Evolutionary conservation across 306 rosid genomes (phyloP).

Genomic region (Corylus americana): DNA sequence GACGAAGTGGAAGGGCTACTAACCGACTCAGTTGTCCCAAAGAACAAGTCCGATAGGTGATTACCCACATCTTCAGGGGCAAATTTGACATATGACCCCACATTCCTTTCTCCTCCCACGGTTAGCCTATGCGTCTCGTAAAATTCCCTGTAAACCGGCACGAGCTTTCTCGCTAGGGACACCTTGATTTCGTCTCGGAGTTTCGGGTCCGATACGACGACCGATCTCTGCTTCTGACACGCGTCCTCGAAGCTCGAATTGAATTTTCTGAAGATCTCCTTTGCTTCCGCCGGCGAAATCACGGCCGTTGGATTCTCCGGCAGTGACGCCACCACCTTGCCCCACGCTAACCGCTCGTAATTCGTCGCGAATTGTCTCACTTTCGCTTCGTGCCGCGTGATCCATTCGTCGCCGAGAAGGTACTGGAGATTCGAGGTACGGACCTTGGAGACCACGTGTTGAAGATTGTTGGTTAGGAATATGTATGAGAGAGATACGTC

Average conservation of each 20-base stretch:
- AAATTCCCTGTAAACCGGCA: constrained; percentile 48
- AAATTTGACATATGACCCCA: constrained; percentile 29
- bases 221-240: constrained; percentile 42
- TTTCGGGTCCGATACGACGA: constrained; percentile 38
- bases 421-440: constrained; percentile 52
- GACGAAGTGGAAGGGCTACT: constrained; percentile 26
- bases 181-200: constrained; percentile 56
- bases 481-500: constrained; percentile 55
- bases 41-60: constrained; percentile 54
- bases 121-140: constrained; percentile 31
- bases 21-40: constrained; percentile 11
- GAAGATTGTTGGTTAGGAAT: constrained; percentile 66
- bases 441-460: constrained; percentile 43
- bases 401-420: constrained; percentile 71
- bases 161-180: constrained; percentile 40
- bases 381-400: constrained; percentile 45
- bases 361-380: constrained; percentile 38
- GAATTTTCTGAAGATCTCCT: constrained; percentile 50
- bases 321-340: constrained; percentile 46
- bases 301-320: constrained; percentile 44
- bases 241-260: constrained; percentile 53
- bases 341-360: constrained; percentile 62
- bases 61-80: constrained; percentile 58
- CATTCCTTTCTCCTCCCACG: constrained; percentile 29
- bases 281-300: constrained; percentile 45